Evolutionary conservation across 768 basidiomycete genomes (phyloP).

Genomic region (Psilocybe sp.): DNA sequence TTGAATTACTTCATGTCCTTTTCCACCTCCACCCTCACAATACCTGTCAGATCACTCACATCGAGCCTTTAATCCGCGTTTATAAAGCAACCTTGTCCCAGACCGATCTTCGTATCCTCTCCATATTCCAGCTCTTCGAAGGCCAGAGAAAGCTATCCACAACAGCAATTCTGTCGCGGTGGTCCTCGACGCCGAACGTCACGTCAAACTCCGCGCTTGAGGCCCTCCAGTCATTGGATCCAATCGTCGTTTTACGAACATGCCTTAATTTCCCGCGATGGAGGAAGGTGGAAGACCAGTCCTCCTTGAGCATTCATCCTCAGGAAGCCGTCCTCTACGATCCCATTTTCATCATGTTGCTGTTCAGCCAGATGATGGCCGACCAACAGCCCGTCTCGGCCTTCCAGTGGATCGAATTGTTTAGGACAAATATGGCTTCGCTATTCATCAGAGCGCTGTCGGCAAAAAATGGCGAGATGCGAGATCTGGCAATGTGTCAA

Average conservation of each 20-base stretch:
- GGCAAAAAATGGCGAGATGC: conserved; percentile 55
- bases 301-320: conserved; percentile 16
- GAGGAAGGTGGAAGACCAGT: conserved; percentile 46
- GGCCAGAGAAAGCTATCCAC: conserved; percentile 62
- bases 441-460: conserved; percentile 73
- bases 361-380: conserved; percentile 65
- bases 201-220: conserved; percentile 53
- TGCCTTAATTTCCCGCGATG: conserved; percentile 70
- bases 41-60: conserved; percentile 81
- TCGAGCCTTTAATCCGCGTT: conserved; percentile 71
- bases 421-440: conserved; percentile 76
- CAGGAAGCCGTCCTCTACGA: conserved; percentile 63
- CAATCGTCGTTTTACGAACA: conserved; percentile 64
- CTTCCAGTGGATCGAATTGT: conserved; percentile 82
- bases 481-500: conserved; percentile 59
- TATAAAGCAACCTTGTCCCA: conserved; percentile 73
- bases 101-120: conserved; percentile 65
- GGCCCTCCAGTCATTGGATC: conserved; percentile 68
- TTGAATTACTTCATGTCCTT: conserved; percentile 57
- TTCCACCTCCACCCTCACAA: conserved; percentile 79
- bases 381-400: conserved; percentile 56
- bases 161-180: conserved; percentile 57
- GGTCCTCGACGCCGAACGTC: conserved; percentile 52
- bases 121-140: conserved; percentile 80
- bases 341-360: conserved; percentile 68